Evolutionary conservation across 495 filamentous ascomycete species (phyloP), one percentile per base, ranked within the genome.

Genomic region (Penicillium macrosclerotiorum): DNA sequence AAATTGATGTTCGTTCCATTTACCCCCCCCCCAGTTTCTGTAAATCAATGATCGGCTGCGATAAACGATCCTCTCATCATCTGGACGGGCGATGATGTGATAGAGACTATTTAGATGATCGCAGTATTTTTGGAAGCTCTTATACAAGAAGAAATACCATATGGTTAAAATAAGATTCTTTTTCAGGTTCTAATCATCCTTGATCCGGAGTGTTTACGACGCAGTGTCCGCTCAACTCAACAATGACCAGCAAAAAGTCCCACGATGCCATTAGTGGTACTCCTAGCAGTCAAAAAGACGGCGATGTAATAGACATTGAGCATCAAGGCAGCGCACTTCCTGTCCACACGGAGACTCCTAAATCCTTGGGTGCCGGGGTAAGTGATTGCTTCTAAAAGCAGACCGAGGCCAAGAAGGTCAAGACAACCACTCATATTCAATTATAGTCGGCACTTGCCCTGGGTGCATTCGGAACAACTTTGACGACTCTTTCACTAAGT

Each of bases 391-490:
- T 13, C 0, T 4, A 13, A 30, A 29, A 2, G 9, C 9, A 33
- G 19, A n/a, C n/a, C n/a, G n/a, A n/a, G n/a, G n/a, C n/a, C n/a
- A n/a, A n/a, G n/a, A n/a, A n/a, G n/a, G n/a, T n/a, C n/a, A n/a
- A n/a, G n/a, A n/a, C 42, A 24, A 31, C 42, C 39, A 23, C 34
- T 59, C 29, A 46, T 27, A 48, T 36, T n/a, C n/a, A 29, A 19
- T 32, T 26, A 12, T 31, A 66, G 67, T 74, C 71, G 16, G 73
- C 73, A 1, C 46, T 76, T 8, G 74, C 71, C 0, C 66, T 79
- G 30, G 75, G 72, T 8, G 75, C 69, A 20, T 77, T 77, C 54
- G 66, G 68, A 1, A 77, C 73, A 14, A 79, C 75, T 1, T 45
- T 77, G 12, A 76, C 70, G 4, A 77, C 74, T 1, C 59, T 77